phyloP scores from a whole-genome alignment of 441 rosid genomes.

The Daphne laureola region DNA sequence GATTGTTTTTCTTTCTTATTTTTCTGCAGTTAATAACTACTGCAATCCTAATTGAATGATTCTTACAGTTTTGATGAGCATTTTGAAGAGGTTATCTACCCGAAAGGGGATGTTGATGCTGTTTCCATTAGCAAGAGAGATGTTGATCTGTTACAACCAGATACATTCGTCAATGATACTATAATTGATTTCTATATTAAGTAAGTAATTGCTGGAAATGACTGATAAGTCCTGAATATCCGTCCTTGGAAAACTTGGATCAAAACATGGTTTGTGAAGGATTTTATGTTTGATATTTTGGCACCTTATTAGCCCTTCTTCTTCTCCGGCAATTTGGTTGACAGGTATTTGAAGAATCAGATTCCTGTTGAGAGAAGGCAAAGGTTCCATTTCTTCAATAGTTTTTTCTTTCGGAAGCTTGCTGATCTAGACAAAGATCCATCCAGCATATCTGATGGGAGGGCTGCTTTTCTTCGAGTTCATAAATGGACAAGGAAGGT shows the following conservation, averaged over 20 bases:
- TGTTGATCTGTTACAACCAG: constrained; percentile 71
- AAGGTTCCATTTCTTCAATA: constrained; percentile 64
- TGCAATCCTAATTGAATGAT: constrained; percentile 13
- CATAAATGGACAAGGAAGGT: constrained; percentile 76
- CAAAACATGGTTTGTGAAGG: neutral
- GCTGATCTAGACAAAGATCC: constrained; percentile 82
- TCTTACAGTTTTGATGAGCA: constrained; percentile 71
- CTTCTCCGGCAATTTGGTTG: constrained; percentile 7
- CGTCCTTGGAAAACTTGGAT: too few relatives aligned
- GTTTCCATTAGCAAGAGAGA: constrained; percentile 60
- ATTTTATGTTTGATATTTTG: constrained; percentile 1
- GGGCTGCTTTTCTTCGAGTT: constrained; percentile 69
- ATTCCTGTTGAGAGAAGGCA: constrained; percentile 41
- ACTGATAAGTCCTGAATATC: too few relatives aligned
- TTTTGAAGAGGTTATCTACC: constrained; percentile 70
- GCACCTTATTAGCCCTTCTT: neutral
- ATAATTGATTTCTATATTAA: constrained; percentile 71
- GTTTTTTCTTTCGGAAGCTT: constrained; percentile 78
- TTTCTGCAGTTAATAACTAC: constrained; percentile 1
- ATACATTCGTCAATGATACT: constrained; percentile 65
- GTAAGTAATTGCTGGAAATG: constrained; percentile 24
- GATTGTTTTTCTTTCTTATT: neutral
- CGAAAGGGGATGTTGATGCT: constrained; percentile 61
- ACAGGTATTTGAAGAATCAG: constrained; percentile 61
- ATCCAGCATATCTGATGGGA: constrained; percentile 60